A percentile compares a stretch with the other conserved stretches of the same genome.
These are phyloP conservation scores for Sporisorium graminicola DNA, from an alignment of 1,284 basidiomycete genomes.

Conservation along the genomic window DNA sequence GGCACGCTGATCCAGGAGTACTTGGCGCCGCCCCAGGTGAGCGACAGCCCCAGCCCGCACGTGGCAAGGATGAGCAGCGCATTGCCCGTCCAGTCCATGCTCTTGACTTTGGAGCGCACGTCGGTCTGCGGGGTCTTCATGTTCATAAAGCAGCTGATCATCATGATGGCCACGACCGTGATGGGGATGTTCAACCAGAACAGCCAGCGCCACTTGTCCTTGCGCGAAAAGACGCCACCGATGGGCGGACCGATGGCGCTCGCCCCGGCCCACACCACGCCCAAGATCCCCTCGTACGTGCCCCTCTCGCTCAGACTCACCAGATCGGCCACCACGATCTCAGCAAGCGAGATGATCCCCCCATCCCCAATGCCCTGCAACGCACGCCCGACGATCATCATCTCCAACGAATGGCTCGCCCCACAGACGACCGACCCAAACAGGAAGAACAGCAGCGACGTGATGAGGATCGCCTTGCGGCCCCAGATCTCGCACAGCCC, in stretches of 20 bases:
- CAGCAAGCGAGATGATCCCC: slow-evolving; percentile 46
- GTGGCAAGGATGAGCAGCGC: slow-evolving; percentile 27
- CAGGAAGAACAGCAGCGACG: slow-evolving; percentile 35
- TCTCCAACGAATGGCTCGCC: slow-evolving; percentile 18
- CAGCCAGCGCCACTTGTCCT: slow-evolving; percentile 46
- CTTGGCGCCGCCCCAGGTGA: slow-evolving; percentile 48
- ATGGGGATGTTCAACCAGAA: slow-evolving; percentile 57
- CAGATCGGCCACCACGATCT: slow-evolving; percentile 53
- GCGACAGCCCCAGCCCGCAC: slow-evolving; percentile 25
- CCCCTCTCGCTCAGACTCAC: slow-evolving; percentile 42
- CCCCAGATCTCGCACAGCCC: slow-evolving; percentile 48
- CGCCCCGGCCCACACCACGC: slow-evolving; percentile 46
- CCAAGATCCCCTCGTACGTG: slow-evolving; percentile 57
- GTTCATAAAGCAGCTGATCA: slow-evolving; percentile 48
- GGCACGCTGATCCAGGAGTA: slow-evolving; percentile 26
- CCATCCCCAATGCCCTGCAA: slow-evolving; percentile 49
- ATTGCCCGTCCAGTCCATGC: slow-evolving; percentile 49
- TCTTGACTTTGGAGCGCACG: slow-evolving; percentile 26
- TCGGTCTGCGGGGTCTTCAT: slow-evolving; percentile 39
- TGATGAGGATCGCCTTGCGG: slow-evolving; percentile 35
- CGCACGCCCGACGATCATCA: slow-evolving; percentile 44
- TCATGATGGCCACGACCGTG: slow-evolving; percentile 36
- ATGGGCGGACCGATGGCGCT: slow-evolving; percentile 54
- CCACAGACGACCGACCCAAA: slow-evolving; percentile 38
- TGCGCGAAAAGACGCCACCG: slow-evolving; percentile 43